These are phyloP conservation scores for Kickxella alabastrina DNA, from an alignment of 192 early-diverging fungal genomes.

Conservation along the genomic window DNA sequence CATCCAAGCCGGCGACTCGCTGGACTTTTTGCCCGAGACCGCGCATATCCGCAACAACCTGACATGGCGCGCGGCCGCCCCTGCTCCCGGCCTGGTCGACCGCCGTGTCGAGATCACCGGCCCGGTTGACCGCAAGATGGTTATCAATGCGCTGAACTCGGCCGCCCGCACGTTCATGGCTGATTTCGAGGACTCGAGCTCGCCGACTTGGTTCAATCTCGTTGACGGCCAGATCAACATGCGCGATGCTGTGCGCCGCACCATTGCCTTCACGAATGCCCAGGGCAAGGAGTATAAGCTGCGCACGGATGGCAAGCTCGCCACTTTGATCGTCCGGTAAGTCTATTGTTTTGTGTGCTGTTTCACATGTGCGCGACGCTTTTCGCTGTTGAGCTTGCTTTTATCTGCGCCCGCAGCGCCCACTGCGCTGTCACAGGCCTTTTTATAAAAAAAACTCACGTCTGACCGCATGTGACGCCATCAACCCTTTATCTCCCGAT, in stretches of 20 bases:
- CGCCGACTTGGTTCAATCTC: conserved; percentile 95
- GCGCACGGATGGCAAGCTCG: conserved; percentile 82
- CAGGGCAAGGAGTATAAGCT: conserved; percentile 95
- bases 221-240: conserved; percentile 89
- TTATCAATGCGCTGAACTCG: conserved; percentile 97
- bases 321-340: conserved; percentile 84
- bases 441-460: too few species aligned
- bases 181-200: conserved; percentile 98
- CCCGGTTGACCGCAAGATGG: conserved; percentile 98
- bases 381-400: too few species aligned
- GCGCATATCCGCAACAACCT: conserved; percentile 84
- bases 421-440: too few species aligned
- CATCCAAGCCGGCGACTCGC: conserved; percentile 76
- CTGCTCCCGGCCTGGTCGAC: conserved; percentile 86
- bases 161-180: conserved; percentile 96
- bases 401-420: too few species aligned
- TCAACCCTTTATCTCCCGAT: too few species aligned
- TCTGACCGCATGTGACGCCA: too few species aligned
- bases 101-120: conserved; percentile 97
- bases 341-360: too few species aligned
- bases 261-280: conserved; percentile 76
- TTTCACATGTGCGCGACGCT: too few species aligned
- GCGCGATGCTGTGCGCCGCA: conserved; percentile 85
- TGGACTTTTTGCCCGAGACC: conserved; percentile 92
- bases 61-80: conserved; percentile 83